phyloP scores from a whole-genome alignment of 805 yeast species.

The Yarrowia phangngaensis region DNA sequence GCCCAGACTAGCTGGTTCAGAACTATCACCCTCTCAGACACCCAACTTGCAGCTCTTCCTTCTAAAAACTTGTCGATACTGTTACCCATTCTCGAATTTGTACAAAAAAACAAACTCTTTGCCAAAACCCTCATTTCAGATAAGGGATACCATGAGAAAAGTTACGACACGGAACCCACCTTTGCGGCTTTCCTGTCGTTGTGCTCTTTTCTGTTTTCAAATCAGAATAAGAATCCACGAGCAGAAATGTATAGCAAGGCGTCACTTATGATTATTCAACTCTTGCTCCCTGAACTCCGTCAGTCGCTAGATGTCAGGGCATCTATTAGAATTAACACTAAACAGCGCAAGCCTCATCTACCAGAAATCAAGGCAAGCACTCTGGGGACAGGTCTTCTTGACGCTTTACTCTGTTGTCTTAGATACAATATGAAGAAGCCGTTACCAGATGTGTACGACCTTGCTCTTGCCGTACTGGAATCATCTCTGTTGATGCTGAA shows the following conservation, averaged over 20 bases:
- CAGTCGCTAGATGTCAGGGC: slow-evolving; percentile 26
- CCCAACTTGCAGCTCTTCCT: slow-evolving; percentile 8
- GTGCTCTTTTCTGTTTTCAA: slow-evolving; percentile 36
- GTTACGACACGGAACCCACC: slow-evolving; percentile 31
- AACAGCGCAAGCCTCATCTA: slow-evolving; percentile 34
- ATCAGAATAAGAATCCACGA: slow-evolving; percentile 33
- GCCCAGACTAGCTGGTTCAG: slow-evolving; percentile 4
- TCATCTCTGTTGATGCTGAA: neutral
- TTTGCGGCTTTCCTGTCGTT: slow-evolving; percentile 37
- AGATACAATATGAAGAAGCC: slow-evolving; percentile 36
- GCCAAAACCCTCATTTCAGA: slow-evolving; percentile 30
- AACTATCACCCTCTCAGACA: slow-evolving; percentile 2
- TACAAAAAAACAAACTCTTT: slow-evolving; percentile 40
- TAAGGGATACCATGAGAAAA: slow-evolving; percentile 32
- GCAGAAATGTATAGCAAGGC: slow-evolving; percentile 37
- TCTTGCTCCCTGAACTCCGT: slow-evolving; percentile 36
- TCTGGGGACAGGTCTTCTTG: slow-evolving; percentile 40
- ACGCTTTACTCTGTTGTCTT: slow-evolving; percentile 38
- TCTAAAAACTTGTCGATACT: slow-evolving; percentile 4
- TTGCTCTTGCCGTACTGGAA: slow-evolving; percentile 29
- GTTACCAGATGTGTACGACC: slow-evolving; percentile 34
- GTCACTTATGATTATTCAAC: slow-evolving; percentile 35
- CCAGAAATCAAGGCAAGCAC: slow-evolving; percentile 34
- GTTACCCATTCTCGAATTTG: slow-evolving; percentile 37
- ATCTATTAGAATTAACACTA: slow-evolving; percentile 22